A percentile compares a stretch with the other conserved stretches of the same genome.
These are phyloP conservation scores for Antonospora locustae DNA, from an alignment of 371 early-diverging fungal genomes.

Conservation along the genomic window DNA sequence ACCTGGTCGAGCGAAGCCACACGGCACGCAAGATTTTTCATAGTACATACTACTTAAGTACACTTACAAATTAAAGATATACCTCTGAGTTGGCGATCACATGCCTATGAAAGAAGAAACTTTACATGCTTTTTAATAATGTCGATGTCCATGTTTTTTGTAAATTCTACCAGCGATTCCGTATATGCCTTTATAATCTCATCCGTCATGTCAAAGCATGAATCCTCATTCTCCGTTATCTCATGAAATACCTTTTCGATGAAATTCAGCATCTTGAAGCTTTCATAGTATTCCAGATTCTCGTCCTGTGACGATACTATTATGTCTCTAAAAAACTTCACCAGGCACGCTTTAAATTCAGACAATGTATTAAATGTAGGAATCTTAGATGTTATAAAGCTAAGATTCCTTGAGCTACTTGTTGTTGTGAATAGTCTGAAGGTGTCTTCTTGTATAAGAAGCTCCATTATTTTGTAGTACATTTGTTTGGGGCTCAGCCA, in stretches of 20 bases:
- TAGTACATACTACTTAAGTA: slow-evolving; percentile 3
- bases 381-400: slow-evolving; percentile 6
- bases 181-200: slow-evolving; percentile 27
- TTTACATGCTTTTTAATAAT: slow-evolving; percentile 35
- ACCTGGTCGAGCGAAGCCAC: slow-evolving; percentile 8
- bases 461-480: slow-evolving; percentile 23
- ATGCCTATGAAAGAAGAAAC: slow-evolving; percentile 23
- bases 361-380: slow-evolving; percentile 11
- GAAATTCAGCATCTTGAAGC: slow-evolving; percentile 23
- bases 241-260: slow-evolving; percentile 24
- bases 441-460: slow-evolving; percentile 22
- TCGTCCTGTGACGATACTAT: background rate
- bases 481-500: background rate
- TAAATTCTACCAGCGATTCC: slow-evolving; percentile 29
- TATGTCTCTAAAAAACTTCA: slow-evolving; percentile 14
- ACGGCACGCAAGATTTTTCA: slow-evolving; percentile 4
- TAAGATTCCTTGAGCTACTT: slow-evolving; percentile 6
- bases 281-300: slow-evolving; percentile 22
- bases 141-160: slow-evolving; percentile 14
- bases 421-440: slow-evolving; percentile 25
- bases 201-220: slow-evolving; percentile 16
- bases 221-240: slow-evolving; percentile 9
- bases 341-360: slow-evolving; percentile 11
- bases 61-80: background rate
- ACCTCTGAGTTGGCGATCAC: background rate